Conservation (phyloP, 1,284 basidiomycete genomes). For the Puccinia triticina region DNA sequence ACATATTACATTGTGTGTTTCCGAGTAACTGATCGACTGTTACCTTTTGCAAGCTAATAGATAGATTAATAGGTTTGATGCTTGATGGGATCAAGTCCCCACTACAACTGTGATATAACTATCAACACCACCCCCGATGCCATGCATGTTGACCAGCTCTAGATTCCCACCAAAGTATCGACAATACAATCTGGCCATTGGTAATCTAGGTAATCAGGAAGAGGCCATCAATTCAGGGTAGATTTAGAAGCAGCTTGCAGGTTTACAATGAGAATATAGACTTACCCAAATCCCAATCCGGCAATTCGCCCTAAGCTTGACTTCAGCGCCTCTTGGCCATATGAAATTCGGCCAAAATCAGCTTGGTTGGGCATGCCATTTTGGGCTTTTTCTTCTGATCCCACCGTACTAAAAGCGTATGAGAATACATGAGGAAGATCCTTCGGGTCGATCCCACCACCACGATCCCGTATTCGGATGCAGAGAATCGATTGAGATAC, state of each 20-base stretch:
- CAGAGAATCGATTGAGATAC: background rate
- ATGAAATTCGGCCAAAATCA: constrained; percentile 30
- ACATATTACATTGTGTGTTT: no score
- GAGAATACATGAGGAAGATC: constrained; percentile 34
- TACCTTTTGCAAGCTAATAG: constrained; percentile 1
- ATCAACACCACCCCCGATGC: constrained; percentile 41
- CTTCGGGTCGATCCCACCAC: constrained; percentile 40
- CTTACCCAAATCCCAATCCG: constrained; percentile 49
- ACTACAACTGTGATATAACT: constrained; percentile 18
- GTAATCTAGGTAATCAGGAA: constrained; percentile 34
- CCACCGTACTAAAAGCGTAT: constrained; percentile 45
- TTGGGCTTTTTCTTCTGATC: background rate
- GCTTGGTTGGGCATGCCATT: constrained; percentile 10
- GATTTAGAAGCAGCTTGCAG: background rate
- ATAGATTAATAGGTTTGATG: background rate
- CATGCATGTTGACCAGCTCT: constrained; percentile 48
- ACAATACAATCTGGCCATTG: constrained; percentile 50
- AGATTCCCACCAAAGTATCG: constrained; percentile 50
- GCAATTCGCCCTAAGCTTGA: constrained; percentile 41
- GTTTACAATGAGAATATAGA: background rate
- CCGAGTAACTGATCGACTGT: background rate
- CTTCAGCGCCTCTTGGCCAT: constrained; percentile 18
- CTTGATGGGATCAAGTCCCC: background rate
- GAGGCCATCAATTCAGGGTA: background rate
- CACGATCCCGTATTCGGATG: constrained; percentile 49